Percentiles rank a stretch among this genome's conserved stretches.
phyloP scores from a whole-genome alignment of 495 filamentous ascomycete genomes.

The Trichodelitschia bisporula region DNA sequence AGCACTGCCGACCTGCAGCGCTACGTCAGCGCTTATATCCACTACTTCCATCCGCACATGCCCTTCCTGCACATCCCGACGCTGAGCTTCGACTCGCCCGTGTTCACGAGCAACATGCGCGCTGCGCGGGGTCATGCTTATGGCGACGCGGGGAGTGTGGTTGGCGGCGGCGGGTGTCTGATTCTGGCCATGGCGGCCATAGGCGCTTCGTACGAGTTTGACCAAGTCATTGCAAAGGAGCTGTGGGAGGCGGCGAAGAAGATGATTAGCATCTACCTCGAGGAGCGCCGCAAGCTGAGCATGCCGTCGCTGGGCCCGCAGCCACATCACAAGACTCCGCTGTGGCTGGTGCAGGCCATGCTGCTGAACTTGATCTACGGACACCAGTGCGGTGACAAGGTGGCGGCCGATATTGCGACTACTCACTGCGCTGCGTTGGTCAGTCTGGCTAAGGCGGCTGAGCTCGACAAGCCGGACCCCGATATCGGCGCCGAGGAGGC shows the following conservation, averaged over 20 bases:
- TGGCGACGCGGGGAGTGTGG: slow-evolving; percentile 35
- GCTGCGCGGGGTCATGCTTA: slow-evolving; percentile 25
- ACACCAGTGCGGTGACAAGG: slow-evolving; percentile 83
- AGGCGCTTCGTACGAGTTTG: slow-evolving; percentile 82
- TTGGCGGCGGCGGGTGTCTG: slow-evolving; percentile 69
- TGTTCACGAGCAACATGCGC: slow-evolving; percentile 34
- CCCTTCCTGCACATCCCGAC: slow-evolving; percentile 88
- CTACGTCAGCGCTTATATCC: slow-evolving; percentile 76
- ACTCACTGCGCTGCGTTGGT: slow-evolving; percentile 81
- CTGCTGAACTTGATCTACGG: slow-evolving; percentile 90
- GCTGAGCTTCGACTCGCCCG: slow-evolving; percentile 63
- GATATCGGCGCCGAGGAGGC: slow-evolving; percentile 5
- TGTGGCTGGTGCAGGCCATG: slow-evolving; percentile 99
- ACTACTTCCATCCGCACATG: slow-evolving; percentile 83
- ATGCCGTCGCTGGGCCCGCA: slow-evolving; percentile 27
- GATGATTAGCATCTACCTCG: slow-evolving; percentile 82
- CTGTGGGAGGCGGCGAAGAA: slow-evolving; percentile 84
- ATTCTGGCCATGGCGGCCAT: slow-evolving; percentile 92
- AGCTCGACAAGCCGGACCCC: slow-evolving; percentile 30
- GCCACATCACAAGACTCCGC: slow-evolving; percentile 67
- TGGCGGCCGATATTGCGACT: slow-evolving; percentile 68
- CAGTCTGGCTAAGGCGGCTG: slow-evolving; percentile 70
- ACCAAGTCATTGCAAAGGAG: slow-evolving; percentile 53
- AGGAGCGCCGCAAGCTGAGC: slow-evolving; percentile 51
- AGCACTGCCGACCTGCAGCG: slow-evolving; percentile 83